These are phyloP conservation scores for Trichosporon sp. DNA, from an alignment of 1,284 basidiomycete genomes.

Conservation along the genomic window DNA sequence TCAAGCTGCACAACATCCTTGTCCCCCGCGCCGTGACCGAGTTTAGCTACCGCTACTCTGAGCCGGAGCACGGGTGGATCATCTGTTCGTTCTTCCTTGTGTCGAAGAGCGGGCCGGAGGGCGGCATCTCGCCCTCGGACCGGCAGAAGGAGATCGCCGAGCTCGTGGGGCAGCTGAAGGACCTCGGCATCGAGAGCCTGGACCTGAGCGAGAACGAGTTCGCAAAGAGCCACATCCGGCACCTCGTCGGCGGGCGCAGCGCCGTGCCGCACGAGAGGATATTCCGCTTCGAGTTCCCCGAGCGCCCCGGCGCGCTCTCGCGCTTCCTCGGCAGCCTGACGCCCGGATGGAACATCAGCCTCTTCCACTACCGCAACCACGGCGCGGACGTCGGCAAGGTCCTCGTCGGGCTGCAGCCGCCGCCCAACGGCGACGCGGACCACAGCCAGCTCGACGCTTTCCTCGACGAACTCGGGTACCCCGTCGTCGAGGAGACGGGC, in stretches of 20 bases:
- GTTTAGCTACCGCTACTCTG: slow-evolving; percentile 81
- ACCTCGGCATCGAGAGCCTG: slow-evolving; percentile 69
- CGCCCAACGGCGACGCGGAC: slow-evolving; percentile 56
- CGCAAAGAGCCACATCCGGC: slow-evolving; percentile 89
- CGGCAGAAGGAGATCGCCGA: slow-evolving; percentile 65
- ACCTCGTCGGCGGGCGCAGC: slow-evolving; percentile 84
- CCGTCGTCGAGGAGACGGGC: slow-evolving; percentile 87
- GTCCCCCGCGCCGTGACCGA: slow-evolving; percentile 93
- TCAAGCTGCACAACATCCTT: slow-evolving; percentile 79
- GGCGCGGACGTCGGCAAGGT: slow-evolving; percentile 90
- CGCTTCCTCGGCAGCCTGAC: slow-evolving; percentile 82
- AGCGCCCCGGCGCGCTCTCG: slow-evolving; percentile 83
- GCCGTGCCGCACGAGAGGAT: slow-evolving; percentile 78
- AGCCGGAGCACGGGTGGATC: slow-evolving; percentile 67
- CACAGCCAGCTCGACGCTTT: slow-evolving; percentile 65
- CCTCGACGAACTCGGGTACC: slow-evolving; percentile 73
- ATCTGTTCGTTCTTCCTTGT: slow-evolving; percentile 79
- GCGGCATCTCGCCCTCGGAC: slow-evolving; percentile 48
- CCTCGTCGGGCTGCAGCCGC: slow-evolving; percentile 89
- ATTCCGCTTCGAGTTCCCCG: slow-evolving; percentile 96
- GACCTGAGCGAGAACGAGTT: slow-evolving; percentile 95
- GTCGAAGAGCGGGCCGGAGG: slow-evolving; percentile 48
- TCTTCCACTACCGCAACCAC: slow-evolving; percentile 98
- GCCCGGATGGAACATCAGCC: slow-evolving; percentile 85
- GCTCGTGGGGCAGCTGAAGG: slow-evolving; percentile 61